Conservation (phyloP, 2,329 filamentous ascomycete species). For the Aspergillus arachidicola region DNA sequence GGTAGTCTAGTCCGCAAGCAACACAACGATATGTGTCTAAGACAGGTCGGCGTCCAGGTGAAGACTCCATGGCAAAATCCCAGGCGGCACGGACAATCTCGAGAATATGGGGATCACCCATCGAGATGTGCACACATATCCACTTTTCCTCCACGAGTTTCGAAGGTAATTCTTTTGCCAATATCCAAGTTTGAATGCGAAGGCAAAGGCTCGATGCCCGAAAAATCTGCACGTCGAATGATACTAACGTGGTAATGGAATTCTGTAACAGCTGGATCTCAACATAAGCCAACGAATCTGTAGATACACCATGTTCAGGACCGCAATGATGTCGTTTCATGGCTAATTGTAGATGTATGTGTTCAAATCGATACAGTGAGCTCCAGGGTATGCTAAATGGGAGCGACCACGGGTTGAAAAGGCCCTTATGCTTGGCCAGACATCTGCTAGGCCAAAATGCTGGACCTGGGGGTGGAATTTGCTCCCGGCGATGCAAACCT, state of each 20-base stretch:
- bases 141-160: background rate
- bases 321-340: background rate
- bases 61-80: background rate
- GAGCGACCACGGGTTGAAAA: background rate
- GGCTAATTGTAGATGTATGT: background rate
- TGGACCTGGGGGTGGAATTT: background rate
- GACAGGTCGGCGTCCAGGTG: background rate
- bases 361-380: background rate
- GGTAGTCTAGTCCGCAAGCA: background rate
- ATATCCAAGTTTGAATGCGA: background rate
- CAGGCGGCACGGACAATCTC: background rate
- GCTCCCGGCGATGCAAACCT: background rate
- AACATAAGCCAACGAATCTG: background rate
- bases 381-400: background rate
- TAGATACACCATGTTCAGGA: background rate
- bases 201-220: background rate
- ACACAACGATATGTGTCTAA: background rate
- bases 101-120: background rate
- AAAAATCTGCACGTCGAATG: background rate
- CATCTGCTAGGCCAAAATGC: background rate
- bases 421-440: background rate
- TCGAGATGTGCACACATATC: background rate
- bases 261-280: background rate
- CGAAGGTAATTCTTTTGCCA: background rate
- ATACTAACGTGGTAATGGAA: background rate